These are phyloP conservation scores for Nakaseomyces bracarensis DNA, from an alignment of 1,139 yeast genomes.

Conservation along the genomic window DNA sequence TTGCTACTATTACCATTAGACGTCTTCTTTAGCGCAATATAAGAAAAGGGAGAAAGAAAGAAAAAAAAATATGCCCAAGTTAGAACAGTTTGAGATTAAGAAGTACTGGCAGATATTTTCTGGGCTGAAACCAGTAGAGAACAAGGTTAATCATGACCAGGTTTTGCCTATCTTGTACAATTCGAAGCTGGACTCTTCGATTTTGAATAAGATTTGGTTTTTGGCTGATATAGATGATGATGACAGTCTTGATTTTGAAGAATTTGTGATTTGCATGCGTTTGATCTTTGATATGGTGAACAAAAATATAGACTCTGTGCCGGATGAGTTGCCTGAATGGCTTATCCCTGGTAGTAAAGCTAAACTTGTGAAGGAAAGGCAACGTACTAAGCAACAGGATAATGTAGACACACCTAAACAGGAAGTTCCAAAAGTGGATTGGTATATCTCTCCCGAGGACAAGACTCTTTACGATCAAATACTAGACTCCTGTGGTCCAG, in stretches of 20 bases:
- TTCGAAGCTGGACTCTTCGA: constrained; percentile 68
- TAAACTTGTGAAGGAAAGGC: constrained; percentile 53
- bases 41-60: no score
- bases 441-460: constrained; percentile 93
- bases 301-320: constrained; percentile 56
- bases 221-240: constrained; percentile 88
- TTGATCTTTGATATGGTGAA: constrained; percentile 85
- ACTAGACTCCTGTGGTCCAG: constrained; percentile 42
- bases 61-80: constrained; percentile 45
- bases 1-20: no score
- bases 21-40: no score
- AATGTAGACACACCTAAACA: constrained; percentile 23
- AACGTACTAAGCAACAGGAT: constrained; percentile 43
- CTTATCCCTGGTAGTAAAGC: constrained; percentile 82
- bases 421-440: constrained; percentile 53
- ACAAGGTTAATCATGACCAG: constrained; percentile 74
- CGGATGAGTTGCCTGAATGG: constrained; percentile 77
- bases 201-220: constrained; percentile 81
- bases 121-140: constrained; percentile 72
- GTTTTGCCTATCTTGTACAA: constrained; percentile 83
- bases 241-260: constrained; percentile 89
- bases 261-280: constrained; percentile 95
- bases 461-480: constrained; percentile 70
- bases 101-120: constrained; percentile 96
- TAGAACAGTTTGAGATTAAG: constrained; percentile 90